Base-by-base conservation (phyloP, 208 protist genomes). In the Leishmania aethiopica region DNA sequence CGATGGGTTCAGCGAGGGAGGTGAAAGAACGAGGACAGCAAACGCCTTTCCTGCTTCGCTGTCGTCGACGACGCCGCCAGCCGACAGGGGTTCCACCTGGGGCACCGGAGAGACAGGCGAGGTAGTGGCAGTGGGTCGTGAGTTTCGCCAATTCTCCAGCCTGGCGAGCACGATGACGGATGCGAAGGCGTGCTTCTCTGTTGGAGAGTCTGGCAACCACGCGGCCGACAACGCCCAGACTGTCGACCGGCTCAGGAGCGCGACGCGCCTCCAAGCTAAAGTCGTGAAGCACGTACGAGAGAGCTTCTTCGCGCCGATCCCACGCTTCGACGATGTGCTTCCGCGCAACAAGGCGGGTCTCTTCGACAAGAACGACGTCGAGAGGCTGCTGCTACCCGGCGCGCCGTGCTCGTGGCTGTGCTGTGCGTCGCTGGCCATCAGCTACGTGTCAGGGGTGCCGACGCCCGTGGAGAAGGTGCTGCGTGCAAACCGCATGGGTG, bases 381-480 rank as follows among this genome's bases (percentile, higher is more conserved):
- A 91, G 57, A 76, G 69, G 45, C 81, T 95, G 4, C 25, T 88
- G 62, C 79, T 96, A 47, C 55, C 81, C 8, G 89, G 89, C 51
- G 93, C 91, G 19, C 91, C 93, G 71, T 98, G 94, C 88, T 88
- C 89, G 55, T 96, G 94, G 93, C 87, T 98, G 71, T 84, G 86
- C 49, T 96, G 94, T 64, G 90, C 90, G 37, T 88, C 94, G 32
- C 82, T 98, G 22, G 90, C 93, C 42, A 91, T 96, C 71, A 94
- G 88, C 78, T 96, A 92, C 84, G 81, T 97, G 49, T 90, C 93
- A 0, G 87, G 88, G 17, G 84, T 95, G 51, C 85, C 88, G 2
- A 96, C 92, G 7, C 69, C 90, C 22, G 85, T 98, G 32, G 94
- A 97, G 85, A 93, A 95, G 87, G 80, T 98, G 75, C 88, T 98